Evolutionary conservation across 441 rosid genomes (phyloP).

Genomic region (Monsonia emarginata): DNA sequence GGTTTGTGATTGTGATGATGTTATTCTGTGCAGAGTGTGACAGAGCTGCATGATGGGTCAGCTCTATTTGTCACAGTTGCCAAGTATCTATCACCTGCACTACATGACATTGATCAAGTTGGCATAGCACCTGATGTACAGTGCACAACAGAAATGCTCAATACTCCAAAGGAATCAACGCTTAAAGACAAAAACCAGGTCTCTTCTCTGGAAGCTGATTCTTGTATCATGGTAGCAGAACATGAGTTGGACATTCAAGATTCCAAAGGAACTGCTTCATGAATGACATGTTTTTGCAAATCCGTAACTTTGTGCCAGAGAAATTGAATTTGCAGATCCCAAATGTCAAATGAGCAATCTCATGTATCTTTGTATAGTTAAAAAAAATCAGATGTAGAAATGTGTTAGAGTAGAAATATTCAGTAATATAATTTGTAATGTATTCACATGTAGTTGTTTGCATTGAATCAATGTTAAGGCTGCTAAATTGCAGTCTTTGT

Average conservation of each 20-base stretch:
- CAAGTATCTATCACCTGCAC: constrained; percentile 54
- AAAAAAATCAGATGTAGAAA: neutral
- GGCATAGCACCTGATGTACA: constrained; percentile 39
- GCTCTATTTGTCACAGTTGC: constrained; percentile 82
- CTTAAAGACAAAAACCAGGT: constrained; percentile 33
- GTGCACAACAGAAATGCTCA: constrained; percentile 28
- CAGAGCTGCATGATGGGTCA: constrained; percentile 76
- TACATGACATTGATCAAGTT: constrained; percentile 22
- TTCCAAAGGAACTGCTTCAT: constrained; percentile 58
- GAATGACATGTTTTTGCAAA: neutral
- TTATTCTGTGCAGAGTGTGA: constrained; percentile 52
- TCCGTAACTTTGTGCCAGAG: neutral
- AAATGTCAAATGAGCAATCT: neutral
- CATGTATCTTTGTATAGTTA: neutral
- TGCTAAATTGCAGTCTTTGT: neutral
- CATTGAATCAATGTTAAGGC: neutral
- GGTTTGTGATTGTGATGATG: neutral
- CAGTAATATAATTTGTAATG: neutral
- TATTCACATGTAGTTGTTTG: no score
- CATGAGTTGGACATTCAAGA: constrained; percentile 61
- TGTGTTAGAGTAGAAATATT: neutral
- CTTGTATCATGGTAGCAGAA: constrained; percentile 83
- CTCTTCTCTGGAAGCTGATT: constrained; percentile 66
- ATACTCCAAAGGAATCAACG: constrained; percentile 31
- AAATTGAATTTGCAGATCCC: neutral